These are phyloP conservation scores for Tremella fuciformis DNA, from an alignment of 768 basidiomycete genomes.

Conservation along the genomic window DNA sequence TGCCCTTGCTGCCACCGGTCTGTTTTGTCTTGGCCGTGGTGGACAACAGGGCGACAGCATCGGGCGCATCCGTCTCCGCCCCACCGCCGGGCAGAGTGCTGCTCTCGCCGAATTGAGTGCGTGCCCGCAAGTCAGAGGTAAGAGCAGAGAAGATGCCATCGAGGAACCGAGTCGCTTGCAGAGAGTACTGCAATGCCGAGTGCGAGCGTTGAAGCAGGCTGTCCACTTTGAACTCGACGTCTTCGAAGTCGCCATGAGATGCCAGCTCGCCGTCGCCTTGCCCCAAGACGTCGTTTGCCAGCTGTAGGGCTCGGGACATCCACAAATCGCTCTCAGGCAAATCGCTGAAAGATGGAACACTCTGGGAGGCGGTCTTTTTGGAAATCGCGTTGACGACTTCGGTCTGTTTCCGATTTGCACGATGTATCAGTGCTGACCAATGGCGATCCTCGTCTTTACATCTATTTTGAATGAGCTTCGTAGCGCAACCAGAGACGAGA, in stretches of 20 bases:
- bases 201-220: conserved; percentile 42
- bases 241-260: conserved; percentile 40
- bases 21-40: conserved; percentile 10
- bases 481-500: neutral
- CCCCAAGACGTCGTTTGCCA: conserved; percentile 44
- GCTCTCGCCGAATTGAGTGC: conserved; percentile 10
- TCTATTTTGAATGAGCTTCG: conserved; percentile 11
- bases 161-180: conserved; percentile 45
- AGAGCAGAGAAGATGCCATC: conserved; percentile 51
- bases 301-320: conserved; percentile 52
- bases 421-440: conserved; percentile 32
- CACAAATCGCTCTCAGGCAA: conserved; percentile 22
- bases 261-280: conserved; percentile 35
- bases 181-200: conserved; percentile 45
- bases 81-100: conserved; percentile 4
- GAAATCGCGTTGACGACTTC: conserved; percentile 22
- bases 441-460: conserved; percentile 36
- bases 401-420: conserved; percentile 31
- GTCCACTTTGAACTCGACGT: conserved; percentile 51
- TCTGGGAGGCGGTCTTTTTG: conserved; percentile 15
- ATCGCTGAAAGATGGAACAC: conserved; percentile 21
- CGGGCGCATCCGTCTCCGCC: conserved; percentile 22
- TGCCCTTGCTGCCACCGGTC: neutral
- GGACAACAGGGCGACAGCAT: conserved; percentile 28
- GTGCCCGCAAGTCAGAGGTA: conserved; percentile 39